A percentile compares a stretch with the other conserved stretches of the same genome.
Evolutionary conservation across 441 rosid species (phyloP).

Genomic region (Adansonia rubrostipa): DNA sequence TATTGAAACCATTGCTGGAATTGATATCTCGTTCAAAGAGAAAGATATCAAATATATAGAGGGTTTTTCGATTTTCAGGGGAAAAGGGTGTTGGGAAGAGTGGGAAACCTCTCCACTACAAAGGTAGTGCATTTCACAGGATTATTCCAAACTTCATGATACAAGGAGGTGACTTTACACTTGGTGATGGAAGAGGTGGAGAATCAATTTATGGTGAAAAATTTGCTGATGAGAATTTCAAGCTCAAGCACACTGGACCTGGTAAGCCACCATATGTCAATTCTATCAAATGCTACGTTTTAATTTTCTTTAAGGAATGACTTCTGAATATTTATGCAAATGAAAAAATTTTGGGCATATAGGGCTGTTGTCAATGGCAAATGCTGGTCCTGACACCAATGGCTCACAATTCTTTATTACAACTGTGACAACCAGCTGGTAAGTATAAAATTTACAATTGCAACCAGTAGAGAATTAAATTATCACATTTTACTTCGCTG

Average conservation of each 20-base stretch:
- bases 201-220: conserved; percentile 92
- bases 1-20: too few species aligned
- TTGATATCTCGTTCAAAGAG: too few species aligned
- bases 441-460: conserved; percentile 22
- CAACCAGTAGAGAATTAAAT: neutral
- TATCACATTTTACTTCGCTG: too few species aligned
- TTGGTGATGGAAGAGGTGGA: conserved; percentile 88
- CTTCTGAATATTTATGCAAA: too few species aligned
- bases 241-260: conserved; percentile 85
- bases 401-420: conserved; percentile 96
- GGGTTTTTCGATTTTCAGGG: conserved; percentile 43
- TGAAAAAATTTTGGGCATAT: too few species aligned
- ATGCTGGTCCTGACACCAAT: conserved; percentile 84
- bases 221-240: conserved; percentile 86
- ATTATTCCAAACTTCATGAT: conserved; percentile 94
- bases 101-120: conserved; percentile 84
- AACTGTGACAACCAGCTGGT: conserved; percentile 85
- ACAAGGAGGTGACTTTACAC: conserved; percentile 93
- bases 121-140: conserved; percentile 82
- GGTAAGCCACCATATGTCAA: conserved; percentile 38
- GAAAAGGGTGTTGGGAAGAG: conserved; percentile 86
- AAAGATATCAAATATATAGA: too few species aligned
- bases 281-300: too few species aligned
- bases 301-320: too few species aligned
- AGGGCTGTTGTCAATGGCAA: conserved; percentile 75